Conservation (phyloP, 257 asterid species). For the Gentiana straminea region DNA sequence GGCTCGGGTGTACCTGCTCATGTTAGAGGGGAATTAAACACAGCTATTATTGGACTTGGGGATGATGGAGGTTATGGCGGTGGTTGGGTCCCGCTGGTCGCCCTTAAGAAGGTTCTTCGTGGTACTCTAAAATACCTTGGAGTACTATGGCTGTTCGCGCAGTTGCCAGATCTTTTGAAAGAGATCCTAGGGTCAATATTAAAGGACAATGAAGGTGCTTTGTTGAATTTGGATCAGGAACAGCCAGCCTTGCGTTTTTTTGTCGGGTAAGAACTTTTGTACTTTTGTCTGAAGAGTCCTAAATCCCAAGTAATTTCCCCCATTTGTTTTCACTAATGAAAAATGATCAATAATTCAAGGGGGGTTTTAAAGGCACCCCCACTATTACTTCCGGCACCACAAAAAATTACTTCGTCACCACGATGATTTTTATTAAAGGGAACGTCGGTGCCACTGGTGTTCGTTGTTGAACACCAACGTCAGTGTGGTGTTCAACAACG, state of each 20-base stretch:
- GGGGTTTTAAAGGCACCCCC: no score
- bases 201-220: slow-evolving; percentile 93
- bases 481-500: no score
- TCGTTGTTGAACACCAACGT: no score
- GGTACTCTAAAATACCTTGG: slow-evolving; percentile 98
- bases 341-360: no score
- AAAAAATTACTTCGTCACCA: no score
- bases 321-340: no score
- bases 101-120: slow-evolving; percentile 92
- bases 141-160: slow-evolving; percentile 97
- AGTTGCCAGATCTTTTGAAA: slow-evolving; percentile 87
- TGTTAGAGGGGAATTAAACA: slow-evolving; percentile 90
- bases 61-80: slow-evolving; percentile 99
- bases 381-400: no score
- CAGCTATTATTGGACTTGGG: slow-evolving; percentile 98
- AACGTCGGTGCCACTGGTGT: no score
- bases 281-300: no score
- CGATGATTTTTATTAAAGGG: no score
- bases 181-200: slow-evolving; percentile 96
- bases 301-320: no score
- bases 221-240: slow-evolving; percentile 95
- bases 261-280: slow-evolving; percentile 63
- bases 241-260: slow-evolving; percentile 99
- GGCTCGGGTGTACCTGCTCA: slow-evolving; percentile 93
- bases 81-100: slow-evolving; percentile 99